phyloP scores from a whole-genome alignment of 192 early-diverging fungal genomes.

The Coemansia sp. region DNA sequence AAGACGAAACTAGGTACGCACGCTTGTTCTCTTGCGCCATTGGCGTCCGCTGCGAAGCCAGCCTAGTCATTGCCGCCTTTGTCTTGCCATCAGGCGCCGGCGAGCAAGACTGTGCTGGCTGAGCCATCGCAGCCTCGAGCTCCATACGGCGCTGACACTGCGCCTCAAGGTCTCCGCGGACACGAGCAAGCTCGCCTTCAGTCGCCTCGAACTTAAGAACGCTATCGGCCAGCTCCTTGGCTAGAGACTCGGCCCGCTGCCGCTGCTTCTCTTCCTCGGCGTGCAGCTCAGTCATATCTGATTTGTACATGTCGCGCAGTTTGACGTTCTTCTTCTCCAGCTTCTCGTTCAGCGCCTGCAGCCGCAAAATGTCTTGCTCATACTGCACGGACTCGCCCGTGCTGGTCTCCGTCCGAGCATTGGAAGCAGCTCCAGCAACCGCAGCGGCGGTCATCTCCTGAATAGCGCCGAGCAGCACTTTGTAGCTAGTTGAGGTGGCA shows the following conservation, averaged over 20 bases:
- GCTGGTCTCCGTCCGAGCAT: background rate
- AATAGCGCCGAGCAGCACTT: slow-evolving; percentile 7
- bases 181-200: slow-evolving; percentile 18
- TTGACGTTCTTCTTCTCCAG: slow-evolving; percentile 50
- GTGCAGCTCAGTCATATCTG: slow-evolving; percentile 42
- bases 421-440: background rate
- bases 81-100: slow-evolving; percentile 9
- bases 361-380: slow-evolving; percentile 23
- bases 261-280: slow-evolving; percentile 47
- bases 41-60: slow-evolving; percentile 32
- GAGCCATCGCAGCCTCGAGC: slow-evolving; percentile 15
- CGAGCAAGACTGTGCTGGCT: background rate
- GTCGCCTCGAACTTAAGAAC: background rate
- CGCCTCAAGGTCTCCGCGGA: slow-evolving; percentile 21
- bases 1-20: background rate
- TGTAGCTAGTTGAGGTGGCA: background rate
- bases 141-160: slow-evolving; percentile 22
- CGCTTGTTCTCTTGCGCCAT: slow-evolving; percentile 33
- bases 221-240: slow-evolving; percentile 20
- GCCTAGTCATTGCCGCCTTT: slow-evolving; percentile 25
- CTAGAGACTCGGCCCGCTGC: slow-evolving; percentile 32
- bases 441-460: slow-evolving; percentile 11
- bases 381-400: slow-evolving; percentile 2
- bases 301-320: slow-evolving; percentile 48
- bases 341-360: slow-evolving; percentile 32